Evolutionary conservation across 169 alveolate genomes (phyloP).

Genomic region (Plasmodium gaboni): DNA sequence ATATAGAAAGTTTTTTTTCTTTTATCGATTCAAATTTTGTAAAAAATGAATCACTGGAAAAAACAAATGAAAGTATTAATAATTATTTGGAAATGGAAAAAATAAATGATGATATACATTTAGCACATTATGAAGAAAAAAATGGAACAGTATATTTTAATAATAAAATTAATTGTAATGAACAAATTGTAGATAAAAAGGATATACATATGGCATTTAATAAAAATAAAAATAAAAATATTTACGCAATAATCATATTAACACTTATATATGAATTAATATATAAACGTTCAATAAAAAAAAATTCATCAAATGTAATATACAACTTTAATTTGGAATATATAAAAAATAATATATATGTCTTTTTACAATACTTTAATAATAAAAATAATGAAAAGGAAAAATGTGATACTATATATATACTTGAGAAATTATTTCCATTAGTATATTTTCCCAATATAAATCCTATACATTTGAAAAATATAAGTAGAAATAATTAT

Average conservation of each 20-base stretch:
- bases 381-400: background rate
- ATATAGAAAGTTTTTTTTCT: constrained; percentile 14
- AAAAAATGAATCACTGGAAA: background rate
- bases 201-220: background rate
- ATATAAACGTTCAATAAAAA: constrained; percentile 9
- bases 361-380: constrained; percentile 9
- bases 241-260: constrained; percentile 29
- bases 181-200: constrained; percentile 1
- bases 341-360: background rate
- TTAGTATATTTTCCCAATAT: constrained; percentile 26
- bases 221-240: background rate
- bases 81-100: background rate
- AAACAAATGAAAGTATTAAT: background rate
- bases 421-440: constrained; percentile 46
- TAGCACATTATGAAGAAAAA: background rate
- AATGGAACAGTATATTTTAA: background rate
- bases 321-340: constrained; percentile 27
- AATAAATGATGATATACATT: background rate
- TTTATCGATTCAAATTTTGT: constrained; percentile 8
- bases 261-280: constrained; percentile 31
- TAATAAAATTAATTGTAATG: background rate
- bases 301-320: constrained; percentile 3
- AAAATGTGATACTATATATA: constrained; percentile 5
- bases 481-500: constrained; percentile 11
- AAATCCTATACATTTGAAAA: constrained; percentile 6